Conservation (phyloP, 345 rosid genomes). For the Salix suchowensis region DNA sequence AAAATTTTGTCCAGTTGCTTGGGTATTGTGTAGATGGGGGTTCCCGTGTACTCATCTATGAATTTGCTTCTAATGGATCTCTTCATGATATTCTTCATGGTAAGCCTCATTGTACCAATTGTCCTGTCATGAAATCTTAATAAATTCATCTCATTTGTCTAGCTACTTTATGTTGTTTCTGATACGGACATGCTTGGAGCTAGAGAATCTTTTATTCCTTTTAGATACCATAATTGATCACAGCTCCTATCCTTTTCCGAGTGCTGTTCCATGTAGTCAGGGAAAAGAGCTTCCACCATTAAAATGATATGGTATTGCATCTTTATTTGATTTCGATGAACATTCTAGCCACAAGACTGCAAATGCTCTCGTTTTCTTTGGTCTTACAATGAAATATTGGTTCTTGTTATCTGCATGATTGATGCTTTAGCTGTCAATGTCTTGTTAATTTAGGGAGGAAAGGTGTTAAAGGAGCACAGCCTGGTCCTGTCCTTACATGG, state of each 20-base stretch:
- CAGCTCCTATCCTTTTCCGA: not conserved
- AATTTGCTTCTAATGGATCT: constrained; percentile 88
- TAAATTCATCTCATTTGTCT: not conserved
- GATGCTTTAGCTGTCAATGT: not conserved
- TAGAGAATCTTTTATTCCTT: not conserved
- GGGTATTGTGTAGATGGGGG: constrained; percentile 82
- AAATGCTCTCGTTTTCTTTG: not conserved
- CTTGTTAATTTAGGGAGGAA: constrained; percentile 37
- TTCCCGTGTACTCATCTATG: constrained; percentile 78
- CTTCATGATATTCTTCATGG: constrained; percentile 93
- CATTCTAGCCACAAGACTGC: not conserved
- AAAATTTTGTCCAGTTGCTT: constrained; percentile 69
- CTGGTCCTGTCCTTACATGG: constrained; percentile 84
- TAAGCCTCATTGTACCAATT: constrained; percentile 2
- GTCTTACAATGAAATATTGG: not conserved
- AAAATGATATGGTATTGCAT: not conserved
- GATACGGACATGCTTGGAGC: not conserved
- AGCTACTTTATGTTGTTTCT: not conserved
- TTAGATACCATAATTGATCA: not conserved
- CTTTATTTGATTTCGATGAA: not conserved
- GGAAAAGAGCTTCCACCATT: not conserved
- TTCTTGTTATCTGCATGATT: not conserved
- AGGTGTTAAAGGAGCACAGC: constrained; percentile 83
- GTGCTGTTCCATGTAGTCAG: not conserved
- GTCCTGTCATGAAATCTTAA: not conserved